Base-by-base conservation (phyloP, 2,329 filamentous ascomycete genomes). In the Clarireedia hainanense region DNA sequence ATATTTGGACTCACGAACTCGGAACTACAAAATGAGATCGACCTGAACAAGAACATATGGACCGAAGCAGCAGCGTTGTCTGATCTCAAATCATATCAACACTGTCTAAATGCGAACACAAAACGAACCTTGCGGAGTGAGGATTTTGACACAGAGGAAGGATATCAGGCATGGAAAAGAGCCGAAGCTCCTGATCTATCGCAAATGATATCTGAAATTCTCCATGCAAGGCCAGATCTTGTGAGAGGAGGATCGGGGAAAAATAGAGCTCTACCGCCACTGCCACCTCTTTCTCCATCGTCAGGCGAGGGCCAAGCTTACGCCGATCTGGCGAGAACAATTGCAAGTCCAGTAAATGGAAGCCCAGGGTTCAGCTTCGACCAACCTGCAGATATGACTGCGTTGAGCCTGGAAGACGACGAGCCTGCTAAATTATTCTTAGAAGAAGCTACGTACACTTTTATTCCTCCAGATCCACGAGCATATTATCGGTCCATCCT, bases 71-170 rank as follows among this genome's bases (percentile, higher is more conserved):
- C 90, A 42, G 94, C 92, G 1, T 75, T 99, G 58, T 85, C 85
- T 63, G 94, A 99, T 69, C 79, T 97, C 64, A 99, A 99, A 72
- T 82, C 86, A 9, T 99, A 99, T 69, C 94, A 96, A 70, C 85
- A 89, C 60, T 86, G 92, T 59, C 77, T 99, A 55, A 95, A 87
- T 66, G 80, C 92, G 6, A 86, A 89, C 67, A 88, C 87, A 60
- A 88, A 78, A 55, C 63, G 83, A 57, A 91, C 92, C 0, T 72
- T 99, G 49, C 83, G 85, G 56, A 86, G 81, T 63, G 84, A 91
- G 48, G 92, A 99, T 70, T 99, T 99, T 70, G 90, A 96, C 58
- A 73, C 88, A 17, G 90, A 96, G 56, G 91, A 95, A 58, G 86
- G 87, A 3, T 99, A 91, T 68, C 84, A 91, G 61, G 77, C 83